Conservation (phyloP, 352 stramenopile species). For the Globisporangium canariense region DNA sequence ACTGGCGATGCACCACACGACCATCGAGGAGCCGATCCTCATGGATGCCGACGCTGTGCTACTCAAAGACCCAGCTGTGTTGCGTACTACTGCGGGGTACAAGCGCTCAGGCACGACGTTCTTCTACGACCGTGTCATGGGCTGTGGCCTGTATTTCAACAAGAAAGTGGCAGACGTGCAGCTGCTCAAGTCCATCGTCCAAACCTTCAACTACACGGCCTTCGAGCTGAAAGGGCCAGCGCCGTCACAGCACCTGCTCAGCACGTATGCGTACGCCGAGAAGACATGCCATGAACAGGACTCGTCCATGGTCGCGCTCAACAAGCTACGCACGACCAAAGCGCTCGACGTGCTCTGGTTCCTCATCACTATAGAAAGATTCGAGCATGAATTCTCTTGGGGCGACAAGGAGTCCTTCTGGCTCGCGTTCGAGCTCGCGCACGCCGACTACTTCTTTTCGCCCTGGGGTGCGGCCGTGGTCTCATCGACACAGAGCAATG, state of each 20-base stretch:
- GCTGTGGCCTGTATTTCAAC: constrained; percentile 48
- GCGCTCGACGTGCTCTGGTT: constrained; percentile 37
- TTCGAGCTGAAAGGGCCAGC: constrained; percentile 24
- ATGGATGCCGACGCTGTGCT: constrained; percentile 53
- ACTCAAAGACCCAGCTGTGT: constrained; percentile 36
- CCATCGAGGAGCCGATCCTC: constrained; percentile 41
- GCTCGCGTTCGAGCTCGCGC: constrained; percentile 48
- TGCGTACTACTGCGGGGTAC: constrained; percentile 40
- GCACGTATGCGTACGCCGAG: constrained; percentile 38
- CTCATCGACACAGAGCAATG: constrained; percentile 30
- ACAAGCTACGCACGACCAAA: constrained; percentile 26
- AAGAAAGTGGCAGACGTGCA: constrained; percentile 23
- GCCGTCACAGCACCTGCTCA: constrained; percentile 39
- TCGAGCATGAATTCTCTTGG: constrained; percentile 34
- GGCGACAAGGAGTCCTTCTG: constrained; percentile 54
- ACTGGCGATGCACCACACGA: constrained; percentile 47
- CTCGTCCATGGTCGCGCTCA: constrained; percentile 44
- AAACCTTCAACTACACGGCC: constrained; percentile 43
- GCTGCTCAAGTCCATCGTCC: constrained; percentile 36
- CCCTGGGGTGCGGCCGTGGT: constrained; percentile 38
- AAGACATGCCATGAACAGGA: constrained; percentile 59
- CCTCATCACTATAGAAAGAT: constrained; percentile 32
- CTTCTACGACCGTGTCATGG: constrained; percentile 69
- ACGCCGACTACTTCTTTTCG: constrained; percentile 48
- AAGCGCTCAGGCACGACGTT: constrained; percentile 46